phyloP scores from a whole-genome alignment of 805 yeast genomes.

The Kuraishia piskuri region DNA sequence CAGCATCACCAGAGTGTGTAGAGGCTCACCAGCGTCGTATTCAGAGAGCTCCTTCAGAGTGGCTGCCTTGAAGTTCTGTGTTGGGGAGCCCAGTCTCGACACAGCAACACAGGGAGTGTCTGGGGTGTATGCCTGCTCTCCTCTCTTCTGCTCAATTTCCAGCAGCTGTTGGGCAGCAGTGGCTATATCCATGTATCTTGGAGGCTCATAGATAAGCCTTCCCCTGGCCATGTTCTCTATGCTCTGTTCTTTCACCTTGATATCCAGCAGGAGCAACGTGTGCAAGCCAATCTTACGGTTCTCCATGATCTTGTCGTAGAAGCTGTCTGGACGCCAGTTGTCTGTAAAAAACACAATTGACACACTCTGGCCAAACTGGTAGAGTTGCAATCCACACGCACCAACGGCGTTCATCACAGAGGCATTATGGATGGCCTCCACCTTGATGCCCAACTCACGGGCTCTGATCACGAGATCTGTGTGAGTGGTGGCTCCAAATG shows the following conservation, averaged over 20 bases:
- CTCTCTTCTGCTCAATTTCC: slow-evolving; percentile 76
- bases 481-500: slow-evolving; percentile 97
- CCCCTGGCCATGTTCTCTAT: slow-evolving; percentile 92
- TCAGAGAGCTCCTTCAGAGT: slow-evolving; percentile 68
- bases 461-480: slow-evolving; percentile 92
- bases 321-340: slow-evolving; percentile 92
- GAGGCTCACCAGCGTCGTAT: slow-evolving; percentile 89
- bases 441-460: slow-evolving; percentile 68
- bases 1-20: slow-evolving; percentile 83
- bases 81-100: slow-evolving; percentile 83
- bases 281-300: slow-evolving; percentile 88
- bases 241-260: slow-evolving; percentile 95
- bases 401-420: slow-evolving; percentile 98
- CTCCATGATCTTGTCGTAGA: slow-evolving; percentile 83
- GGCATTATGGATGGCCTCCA: slow-evolving; percentile 87
- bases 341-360: slow-evolving; percentile 94
- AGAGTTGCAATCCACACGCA: slow-evolving; percentile 91
- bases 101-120: slow-evolving; percentile 92
- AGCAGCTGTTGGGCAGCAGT: slow-evolving; percentile 84
- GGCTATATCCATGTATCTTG: slow-evolving; percentile 88
- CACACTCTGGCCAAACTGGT: slow-evolving; percentile 96
- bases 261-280: slow-evolving; percentile 80
- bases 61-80: slow-evolving; percentile 77
- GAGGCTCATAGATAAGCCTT: slow-evolving; percentile 87
- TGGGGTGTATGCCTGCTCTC: slow-evolving; percentile 72